phyloP scores from a whole-genome alignment of 2,329 filamentous ascomycete genomes.

The Nectriaceae sp. region DNA sequence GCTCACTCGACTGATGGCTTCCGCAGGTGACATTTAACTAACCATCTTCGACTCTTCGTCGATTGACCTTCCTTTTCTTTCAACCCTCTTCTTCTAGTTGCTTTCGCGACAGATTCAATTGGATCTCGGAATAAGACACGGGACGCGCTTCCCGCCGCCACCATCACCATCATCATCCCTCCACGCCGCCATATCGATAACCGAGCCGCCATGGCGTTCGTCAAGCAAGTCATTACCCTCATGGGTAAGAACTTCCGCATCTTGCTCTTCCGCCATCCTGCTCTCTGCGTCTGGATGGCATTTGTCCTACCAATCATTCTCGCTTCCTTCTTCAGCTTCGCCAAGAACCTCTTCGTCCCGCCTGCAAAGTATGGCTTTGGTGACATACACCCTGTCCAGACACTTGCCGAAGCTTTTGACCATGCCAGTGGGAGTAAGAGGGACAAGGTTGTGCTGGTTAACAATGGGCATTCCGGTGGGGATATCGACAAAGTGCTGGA shows the following conservation, averaged over 20 bases:
- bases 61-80: neutral
- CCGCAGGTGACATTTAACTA: too few relatives aligned
- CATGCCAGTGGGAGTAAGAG: conserved; percentile 57
- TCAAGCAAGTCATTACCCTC: conserved; percentile 62
- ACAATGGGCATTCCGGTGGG: conserved; percentile 69
- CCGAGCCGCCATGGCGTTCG: conserved; percentile 47
- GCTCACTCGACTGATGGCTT: too few relatives aligned
- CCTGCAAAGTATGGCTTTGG: conserved; percentile 77
- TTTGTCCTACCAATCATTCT: conserved; percentile 61
- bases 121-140: too few relatives aligned
- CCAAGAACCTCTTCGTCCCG: conserved; percentile 81
- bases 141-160: too few relatives aligned
- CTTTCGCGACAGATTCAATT: too few relatives aligned
- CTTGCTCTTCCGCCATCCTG: conserved; percentile 54
- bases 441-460: conserved; percentile 75
- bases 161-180: neutral
- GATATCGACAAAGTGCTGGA: conserved; percentile 73
- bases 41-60: too few relatives aligned
- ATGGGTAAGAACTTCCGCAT: conserved; percentile 64
- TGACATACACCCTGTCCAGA: conserved; percentile 58
- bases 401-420: conserved; percentile 64
- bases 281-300: conserved; percentile 56
- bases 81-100: too few relatives aligned
- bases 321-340: conserved; percentile 65
- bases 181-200: neutral